Evolutionary conservation across 306 rosid genomes (phyloP).

Genomic region (Glycine latifolia): DNA sequence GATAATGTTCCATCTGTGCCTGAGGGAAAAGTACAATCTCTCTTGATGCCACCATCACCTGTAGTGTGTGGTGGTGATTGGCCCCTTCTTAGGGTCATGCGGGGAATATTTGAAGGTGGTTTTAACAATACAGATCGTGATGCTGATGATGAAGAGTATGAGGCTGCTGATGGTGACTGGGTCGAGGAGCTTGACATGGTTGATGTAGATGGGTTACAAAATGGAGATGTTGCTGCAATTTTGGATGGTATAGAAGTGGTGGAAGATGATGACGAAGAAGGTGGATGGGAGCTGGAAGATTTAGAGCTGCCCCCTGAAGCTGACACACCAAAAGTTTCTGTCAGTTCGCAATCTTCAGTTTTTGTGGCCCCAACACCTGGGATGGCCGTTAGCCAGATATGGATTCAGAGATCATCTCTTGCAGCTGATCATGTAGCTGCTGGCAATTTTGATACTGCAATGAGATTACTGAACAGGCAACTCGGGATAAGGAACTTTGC

Average conservation of each 20-base stretch:
- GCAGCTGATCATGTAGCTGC: slow-evolving; percentile 99
- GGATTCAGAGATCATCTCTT: slow-evolving; percentile 90
- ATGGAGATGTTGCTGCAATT: slow-evolving; percentile 70
- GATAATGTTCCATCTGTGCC: slow-evolving; percentile 81
- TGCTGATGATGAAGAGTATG: slow-evolving; percentile 73
- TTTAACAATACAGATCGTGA: slow-evolving; percentile 60
- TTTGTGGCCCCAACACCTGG: slow-evolving; percentile 92
- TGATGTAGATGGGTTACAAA: slow-evolving; percentile 70
- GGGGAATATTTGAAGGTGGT: slow-evolving; percentile 87
- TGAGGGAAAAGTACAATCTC: slow-evolving; percentile 73
- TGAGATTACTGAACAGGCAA: slow-evolving; percentile 87
- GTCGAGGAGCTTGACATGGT: slow-evolving; percentile 80
- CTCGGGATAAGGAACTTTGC: slow-evolving; percentile 86
- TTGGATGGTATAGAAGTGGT: slow-evolving; percentile 69
- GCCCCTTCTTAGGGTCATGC: slow-evolving; percentile 92
- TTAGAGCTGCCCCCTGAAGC: slow-evolving; percentile 86
- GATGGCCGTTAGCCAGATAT: slow-evolving; percentile 89
- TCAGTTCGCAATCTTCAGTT: slow-evolving; percentile 60
- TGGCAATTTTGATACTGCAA: slow-evolving; percentile 92
- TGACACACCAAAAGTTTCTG: slow-evolving; percentile 76
- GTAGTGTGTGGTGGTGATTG: slow-evolving; percentile 83
- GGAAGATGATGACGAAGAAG: slow-evolving; percentile 82
- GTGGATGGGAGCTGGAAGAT: slow-evolving; percentile 95
- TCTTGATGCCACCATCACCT: slow-evolving; percentile 80
- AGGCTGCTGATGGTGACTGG: slow-evolving; percentile 80